phyloP scores from a whole-genome alignment of 108 stramenopile genomes.

The Fragilaria crotonensis region DNA sequence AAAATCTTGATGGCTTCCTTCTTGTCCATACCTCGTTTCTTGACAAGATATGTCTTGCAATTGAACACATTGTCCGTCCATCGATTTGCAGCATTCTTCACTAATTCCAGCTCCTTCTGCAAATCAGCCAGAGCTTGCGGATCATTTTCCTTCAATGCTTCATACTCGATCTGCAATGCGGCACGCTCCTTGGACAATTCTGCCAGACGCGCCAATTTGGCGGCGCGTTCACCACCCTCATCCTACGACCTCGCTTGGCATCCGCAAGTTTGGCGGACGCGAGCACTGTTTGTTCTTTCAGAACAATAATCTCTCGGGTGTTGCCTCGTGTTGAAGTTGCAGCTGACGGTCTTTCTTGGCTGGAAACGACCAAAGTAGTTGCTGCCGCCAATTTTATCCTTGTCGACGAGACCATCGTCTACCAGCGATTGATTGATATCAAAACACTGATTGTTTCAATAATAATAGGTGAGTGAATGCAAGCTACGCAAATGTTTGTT shows the following conservation, averaged over 20 bases:
- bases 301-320: constrained; percentile 32
- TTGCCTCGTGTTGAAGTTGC: constrained; percentile 52
- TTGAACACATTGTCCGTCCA: constrained; percentile 93
- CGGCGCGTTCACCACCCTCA: constrained; percentile 31
- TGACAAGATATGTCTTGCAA: constrained; percentile 64
- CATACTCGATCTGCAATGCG: constrained; percentile 39
- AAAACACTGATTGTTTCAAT: too few species aligned
- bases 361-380: constrained; percentile 93
- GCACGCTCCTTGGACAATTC: constrained; percentile 40
- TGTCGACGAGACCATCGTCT: constrained; percentile 82
- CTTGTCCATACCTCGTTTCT: constrained; percentile 82
- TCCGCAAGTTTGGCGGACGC: constrained; percentile 59
- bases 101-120: constrained; percentile 52
- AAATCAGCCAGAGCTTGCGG: constrained; percentile 80
- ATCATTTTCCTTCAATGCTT: constrained; percentile 78
- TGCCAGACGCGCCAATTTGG: constrained; percentile 50
- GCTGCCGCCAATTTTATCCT: constrained; percentile 86
- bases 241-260: constrained; percentile 76
- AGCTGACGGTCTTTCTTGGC: constrained; percentile 67
- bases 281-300: constrained; percentile 32
- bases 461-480: too few species aligned
- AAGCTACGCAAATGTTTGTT: too few species aligned
- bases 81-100: constrained; percentile 70
- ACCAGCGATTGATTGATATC: constrained; percentile 71
- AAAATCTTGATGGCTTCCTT: constrained; percentile 71